These are phyloP conservation scores for Chenopodium suecicum DNA, from an alignment of 148 eudicot genomes.

Conservation along the genomic window DNA sequence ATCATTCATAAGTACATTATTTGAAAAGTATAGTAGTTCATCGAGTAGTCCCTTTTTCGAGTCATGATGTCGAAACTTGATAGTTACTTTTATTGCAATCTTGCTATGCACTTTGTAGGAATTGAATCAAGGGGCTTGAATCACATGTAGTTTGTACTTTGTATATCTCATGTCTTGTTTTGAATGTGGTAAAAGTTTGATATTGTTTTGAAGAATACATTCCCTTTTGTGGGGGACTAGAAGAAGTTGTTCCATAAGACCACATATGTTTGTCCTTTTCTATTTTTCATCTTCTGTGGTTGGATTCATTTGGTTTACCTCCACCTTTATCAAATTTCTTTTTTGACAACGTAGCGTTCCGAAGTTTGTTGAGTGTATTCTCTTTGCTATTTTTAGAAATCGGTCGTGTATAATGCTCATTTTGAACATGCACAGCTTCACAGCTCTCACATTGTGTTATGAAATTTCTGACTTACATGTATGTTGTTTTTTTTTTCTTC, in stretches of 20 bases:
- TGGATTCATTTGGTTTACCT: constrained; percentile 8
- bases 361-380: not conserved
- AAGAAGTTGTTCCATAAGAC: constrained; percentile 9
- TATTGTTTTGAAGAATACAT: not conserved
- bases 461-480: not conserved
- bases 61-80: not conserved
- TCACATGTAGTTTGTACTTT: not conserved
- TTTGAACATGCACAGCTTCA: not conserved
- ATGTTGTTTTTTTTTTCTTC: no score
- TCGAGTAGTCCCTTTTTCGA: not conserved
- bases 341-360: constrained; percentile 3
- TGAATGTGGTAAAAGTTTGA: not conserved
- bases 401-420: no score
- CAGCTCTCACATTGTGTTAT: not conserved
- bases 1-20: not conserved
- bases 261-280: not conserved
- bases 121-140: not conserved
- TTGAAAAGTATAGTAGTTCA: not conserved
- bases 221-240: constrained; percentile 9
- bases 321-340: not conserved
- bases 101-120: not conserved
- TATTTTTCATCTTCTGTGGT: not conserved
- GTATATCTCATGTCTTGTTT: not conserved
- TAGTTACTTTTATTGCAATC: not conserved
- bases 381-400: not conserved